Evolutionary conservation across 495 filamentous ascomycete species (phyloP).

Genomic region (Chaetomium tenue): DNA sequence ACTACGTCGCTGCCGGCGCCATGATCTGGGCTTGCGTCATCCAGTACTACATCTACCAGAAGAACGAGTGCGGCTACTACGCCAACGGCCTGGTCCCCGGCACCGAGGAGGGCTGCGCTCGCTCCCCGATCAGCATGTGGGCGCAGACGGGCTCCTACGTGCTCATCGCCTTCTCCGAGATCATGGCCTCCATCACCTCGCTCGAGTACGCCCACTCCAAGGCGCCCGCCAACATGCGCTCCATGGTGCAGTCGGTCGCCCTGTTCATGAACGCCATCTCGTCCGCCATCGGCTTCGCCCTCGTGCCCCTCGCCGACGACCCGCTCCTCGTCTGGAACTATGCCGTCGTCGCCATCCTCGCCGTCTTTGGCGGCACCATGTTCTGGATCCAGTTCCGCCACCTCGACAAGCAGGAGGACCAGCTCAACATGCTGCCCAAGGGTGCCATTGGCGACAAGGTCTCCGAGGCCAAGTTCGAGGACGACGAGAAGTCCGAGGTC

Average conservation of each 20-base stretch:
- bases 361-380: constrained; percentile 54
- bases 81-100: constrained; percentile 38
- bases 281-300: constrained; percentile 64
- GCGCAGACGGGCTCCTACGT: constrained; percentile 64
- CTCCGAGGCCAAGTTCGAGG: constrained; percentile 5
- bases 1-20: constrained; percentile 55
- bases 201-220: constrained; percentile 75
- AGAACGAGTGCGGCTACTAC: constrained; percentile 55
- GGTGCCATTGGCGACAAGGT: constrained; percentile 16
- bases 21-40: constrained; percentile 67
- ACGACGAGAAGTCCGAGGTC: constrained; percentile 4
- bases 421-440: constrained; percentile 55
- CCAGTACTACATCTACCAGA: constrained; percentile 69
- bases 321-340: constrained; percentile 68
- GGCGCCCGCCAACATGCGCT: constrained; percentile 74
- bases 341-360: constrained; percentile 58
- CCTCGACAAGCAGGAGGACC: constrained; percentile 63
- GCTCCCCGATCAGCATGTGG: constrained; percentile 52
- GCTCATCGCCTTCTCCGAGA: constrained; percentile 70
- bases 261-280: constrained; percentile 71
- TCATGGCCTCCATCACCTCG: constrained; percentile 63
- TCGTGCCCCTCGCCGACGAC: constrained; percentile 64
- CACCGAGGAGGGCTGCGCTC: constrained; percentile 18
- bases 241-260: constrained; percentile 64
- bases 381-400: constrained; percentile 63